phyloP scores from a whole-genome alignment of 257 asterid species.

The Catharanthus roseus region DNA sequence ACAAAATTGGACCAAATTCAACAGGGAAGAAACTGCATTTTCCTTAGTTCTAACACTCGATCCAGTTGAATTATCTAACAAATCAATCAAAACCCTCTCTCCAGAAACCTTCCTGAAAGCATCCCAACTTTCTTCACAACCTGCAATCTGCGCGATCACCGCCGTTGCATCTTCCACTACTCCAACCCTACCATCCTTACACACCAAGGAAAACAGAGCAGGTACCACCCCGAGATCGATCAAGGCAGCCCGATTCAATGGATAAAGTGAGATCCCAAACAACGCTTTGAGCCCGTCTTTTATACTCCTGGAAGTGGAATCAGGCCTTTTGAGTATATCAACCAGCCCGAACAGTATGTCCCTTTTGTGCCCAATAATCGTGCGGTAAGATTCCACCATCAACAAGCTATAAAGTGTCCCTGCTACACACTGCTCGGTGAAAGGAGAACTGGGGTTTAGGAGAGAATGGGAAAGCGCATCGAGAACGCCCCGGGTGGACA shows the following conservation, averaged over 20 bases:
- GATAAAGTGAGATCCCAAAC: slow-evolving; percentile 67
- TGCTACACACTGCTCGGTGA: slow-evolving; percentile 76
- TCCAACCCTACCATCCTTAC: slow-evolving; percentile 65
- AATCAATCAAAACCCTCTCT: slow-evolving; percentile 65
- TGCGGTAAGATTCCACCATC: slow-evolving; percentile 51
- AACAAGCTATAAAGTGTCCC: slow-evolving; percentile 72
- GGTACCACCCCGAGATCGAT: slow-evolving; percentile 80
- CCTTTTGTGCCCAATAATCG: slow-evolving; percentile 81
- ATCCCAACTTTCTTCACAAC: slow-evolving; percentile 85
- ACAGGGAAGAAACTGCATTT: slow-evolving; percentile 63
- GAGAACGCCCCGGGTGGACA: slow-evolving; percentile 74
- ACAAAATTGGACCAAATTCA: slow-evolving; percentile 73
- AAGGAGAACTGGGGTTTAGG: slow-evolving; percentile 69
- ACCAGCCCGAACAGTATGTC: slow-evolving; percentile 79
- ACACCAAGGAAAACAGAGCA: slow-evolving; percentile 60
- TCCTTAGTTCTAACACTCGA: slow-evolving; percentile 76
- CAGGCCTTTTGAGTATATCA: slow-evolving; percentile 44
- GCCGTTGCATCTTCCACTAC: slow-evolving; percentile 89
- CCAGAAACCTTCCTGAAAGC: slow-evolving; percentile 64
- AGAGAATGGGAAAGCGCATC: slow-evolving; percentile 96
- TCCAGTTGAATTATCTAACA: slow-evolving; percentile 73
- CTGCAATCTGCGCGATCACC: slow-evolving; percentile 87
- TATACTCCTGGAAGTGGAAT: slow-evolving; percentile 59
- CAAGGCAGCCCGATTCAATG: slow-evolving; percentile 63
- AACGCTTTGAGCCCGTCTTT: slow-evolving; percentile 80